phyloP scores from a whole-genome alignment of 352 stramenopile genomes.

The Phytophthora megakarya region DNA sequence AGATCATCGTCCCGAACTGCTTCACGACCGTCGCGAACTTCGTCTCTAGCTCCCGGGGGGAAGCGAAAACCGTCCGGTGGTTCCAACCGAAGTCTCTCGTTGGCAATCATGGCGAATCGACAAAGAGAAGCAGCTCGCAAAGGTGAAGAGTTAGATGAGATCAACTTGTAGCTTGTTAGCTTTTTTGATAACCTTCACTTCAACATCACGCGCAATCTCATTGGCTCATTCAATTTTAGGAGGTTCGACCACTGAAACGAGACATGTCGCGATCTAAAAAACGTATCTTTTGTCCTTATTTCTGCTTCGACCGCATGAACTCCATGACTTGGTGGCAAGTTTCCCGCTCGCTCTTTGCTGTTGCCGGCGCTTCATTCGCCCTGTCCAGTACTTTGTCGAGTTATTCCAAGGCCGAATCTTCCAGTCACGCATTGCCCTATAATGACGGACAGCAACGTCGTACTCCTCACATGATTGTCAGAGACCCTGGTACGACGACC shows the following conservation, averaged over 20 bases:
- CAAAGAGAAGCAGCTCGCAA: constrained; percentile 39
- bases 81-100: constrained; percentile 34
- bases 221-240: not conserved
- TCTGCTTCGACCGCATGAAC: not conserved
- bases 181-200: not conserved
- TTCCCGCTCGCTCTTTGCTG: constrained; percentile 6
- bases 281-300: constrained; percentile 17
- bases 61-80: constrained; percentile 13
- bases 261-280: not conserved
- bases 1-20: constrained; percentile 13
- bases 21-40: constrained; percentile 8
- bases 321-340: constrained; percentile 22
- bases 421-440: constrained; percentile 16
- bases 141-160: constrained; percentile 10
- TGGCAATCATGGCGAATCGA: constrained; percentile 40
- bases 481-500: constrained; percentile 25
- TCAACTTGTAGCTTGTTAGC: constrained; percentile 13
- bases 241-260: constrained; percentile 33
- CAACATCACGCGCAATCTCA: not conserved
- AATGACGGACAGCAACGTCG: constrained; percentile 19
- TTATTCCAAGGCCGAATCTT: constrained; percentile 5
- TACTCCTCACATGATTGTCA: constrained; percentile 29
- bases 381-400: not conserved
- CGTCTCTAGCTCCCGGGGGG: constrained; percentile 7
- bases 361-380: constrained; percentile 9